Conservation (phyloP, 306 rosid genomes). For the Castanea crenata region DNA sequence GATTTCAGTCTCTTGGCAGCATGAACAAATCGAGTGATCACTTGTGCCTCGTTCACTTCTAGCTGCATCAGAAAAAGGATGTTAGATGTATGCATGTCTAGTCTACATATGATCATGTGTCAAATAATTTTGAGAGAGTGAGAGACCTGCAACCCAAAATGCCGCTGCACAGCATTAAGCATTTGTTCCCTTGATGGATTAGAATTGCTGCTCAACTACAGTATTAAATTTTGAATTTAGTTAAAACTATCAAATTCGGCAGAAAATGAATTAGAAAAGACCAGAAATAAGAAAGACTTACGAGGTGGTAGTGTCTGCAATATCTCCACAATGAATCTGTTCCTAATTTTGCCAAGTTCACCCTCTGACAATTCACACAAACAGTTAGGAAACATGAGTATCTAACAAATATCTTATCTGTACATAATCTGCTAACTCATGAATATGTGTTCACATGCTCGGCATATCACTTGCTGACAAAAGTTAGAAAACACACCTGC, state of each 20-base stretch:
- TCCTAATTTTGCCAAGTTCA: slow-evolving; percentile 51
- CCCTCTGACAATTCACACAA: slow-evolving; percentile 32
- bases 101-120: not conserved
- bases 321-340: slow-evolving; percentile 58
- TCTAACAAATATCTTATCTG: not conserved
- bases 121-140: not conserved
- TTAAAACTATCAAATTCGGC: not conserved
- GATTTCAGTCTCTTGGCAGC: slow-evolving; percentile 41
- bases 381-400: not conserved
- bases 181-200: slow-evolving; percentile 47
- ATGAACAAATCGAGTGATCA: slow-evolving; percentile 47
- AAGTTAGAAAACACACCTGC: not conserved
- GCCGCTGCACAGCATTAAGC: slow-evolving; percentile 41
- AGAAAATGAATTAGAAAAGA: not conserved
- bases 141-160: slow-evolving; percentile 50
- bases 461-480: not conserved
- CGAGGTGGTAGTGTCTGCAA: slow-evolving; percentile 61
- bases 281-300: slow-evolving; percentile 30
- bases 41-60: slow-evolving; percentile 39
- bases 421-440: not conserved
- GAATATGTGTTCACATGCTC: not conserved
- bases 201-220: slow-evolving; percentile 38
- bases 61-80: slow-evolving; percentile 29
- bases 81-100: no score
- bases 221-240: not conserved